Evolutionary conservation across 2,329 filamentous ascomycete genomes (phyloP), one percentile per base, ranked within the genome.

Genomic region (Aspergillus phoenicis): DNA sequence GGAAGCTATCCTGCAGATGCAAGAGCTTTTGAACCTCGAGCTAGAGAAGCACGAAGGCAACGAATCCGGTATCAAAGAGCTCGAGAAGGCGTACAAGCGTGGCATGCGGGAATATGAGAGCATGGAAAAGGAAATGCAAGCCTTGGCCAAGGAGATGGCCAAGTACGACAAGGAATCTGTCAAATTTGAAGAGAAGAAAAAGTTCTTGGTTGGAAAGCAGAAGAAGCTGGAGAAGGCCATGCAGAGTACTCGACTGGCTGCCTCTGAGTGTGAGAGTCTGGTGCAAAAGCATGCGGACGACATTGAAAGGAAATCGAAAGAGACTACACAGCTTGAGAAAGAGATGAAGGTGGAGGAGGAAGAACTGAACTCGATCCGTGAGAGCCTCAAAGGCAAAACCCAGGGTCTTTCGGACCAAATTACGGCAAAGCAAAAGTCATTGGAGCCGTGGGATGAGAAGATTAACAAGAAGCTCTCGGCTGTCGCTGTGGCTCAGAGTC

Each of bases 171-270:
- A 98, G 73, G 95, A 98, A 73, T 89, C 89, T 22, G 95, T 99
- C 77, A 99, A 99, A 73, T 93, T 96, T 67, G 94, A 98, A 66
- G 96, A 99, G 77, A 98, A 98, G 82, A 89, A 90, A 75, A 99
- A 99, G 75, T 98, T 98, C 76, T 80, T 99, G 66, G 82, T 85
- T 2, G 89, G 89, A 71, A 99, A 99, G 80, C 89, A 91, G 70
- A 97, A 95, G 81, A 99, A 99, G 79, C 84, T 97, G 13, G 92
- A 98, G 67, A 98, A 97, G 80, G 86, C 89, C 0, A 91, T 95
- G 63, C 83, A 87, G 58, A 89, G 88, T 49, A 91, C 91, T 62
- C 91, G 91, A 64, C 88, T 89, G 60, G 87, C 89, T 5, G 85
- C 87, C 0, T 84, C 85, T 0, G 92, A 96, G 68, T 90, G 93